Base-by-base conservation (phyloP, 805 yeast genomes). In the Sungouiella blattae region DNA sequence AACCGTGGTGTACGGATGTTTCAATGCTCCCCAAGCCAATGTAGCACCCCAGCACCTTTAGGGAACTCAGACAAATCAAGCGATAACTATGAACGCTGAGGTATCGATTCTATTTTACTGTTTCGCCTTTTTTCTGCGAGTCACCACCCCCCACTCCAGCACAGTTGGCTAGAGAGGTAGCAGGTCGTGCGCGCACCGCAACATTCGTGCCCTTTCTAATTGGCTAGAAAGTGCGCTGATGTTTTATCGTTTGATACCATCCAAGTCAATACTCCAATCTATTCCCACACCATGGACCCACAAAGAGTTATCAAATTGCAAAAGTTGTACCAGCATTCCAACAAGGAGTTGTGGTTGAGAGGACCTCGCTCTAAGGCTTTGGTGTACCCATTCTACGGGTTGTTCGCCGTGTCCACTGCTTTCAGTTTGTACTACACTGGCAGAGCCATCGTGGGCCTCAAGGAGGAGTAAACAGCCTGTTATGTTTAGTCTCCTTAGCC, bases 361-460 rank as follows among this genome's bases (percentile, higher is more conserved):
- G 72, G 72, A 15, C 50, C 52, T 41, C 53, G 61, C 47, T 77
- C 93, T 48, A 83, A 83, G 66, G 67, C 73, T 53, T 63, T 80
- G 58, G 73, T 85, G 48, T 80, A 79, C 67, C 94, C 95, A 57
- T 86, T 79, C 75, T 81, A 73, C 69, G 86, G 85, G 44, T 69
- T 80, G 42, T 80, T 85, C 62, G 67, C 85, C 37, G 71, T 81
- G 42, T 69, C 86, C 46, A 77, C 86, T 33, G 71, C 71, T 40
- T 73, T 76, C 41, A 83, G 93, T 42, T 69, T 81, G 50, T 76
- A 65, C 69, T 83, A 78, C 76, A 58, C 77, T 37, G 85, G 78
- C 51, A 79, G 88, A 71, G 93, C 93, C 49, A 54, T 75, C 45
- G 56, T 67, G 27, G 89, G 88, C 59, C 69, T 81, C 60, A 81